Base-by-base conservation (phyloP, 2,329 filamentous ascomycete species). In the Ilyonectria sp. region DNA sequence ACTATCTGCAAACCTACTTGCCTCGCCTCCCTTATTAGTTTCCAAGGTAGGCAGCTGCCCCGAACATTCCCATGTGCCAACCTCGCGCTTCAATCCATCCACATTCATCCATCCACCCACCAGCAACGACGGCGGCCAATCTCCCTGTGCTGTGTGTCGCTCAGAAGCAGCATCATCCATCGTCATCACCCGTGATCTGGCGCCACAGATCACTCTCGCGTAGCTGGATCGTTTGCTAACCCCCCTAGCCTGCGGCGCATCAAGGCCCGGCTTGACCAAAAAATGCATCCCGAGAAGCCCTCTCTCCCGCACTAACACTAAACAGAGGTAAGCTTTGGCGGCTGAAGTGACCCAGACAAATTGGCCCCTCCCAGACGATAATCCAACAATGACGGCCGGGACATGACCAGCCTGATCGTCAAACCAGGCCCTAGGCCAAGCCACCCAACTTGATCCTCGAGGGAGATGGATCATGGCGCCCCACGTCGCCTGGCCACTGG, bases 291-390 rank as follows among this genome's bases (percentile, higher is more conserved):
- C 55, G 55, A 50, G 11, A 60, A 46, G 33, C 35, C 23, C 33
- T 47, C 43, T 44, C 55, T 57, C 61, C 35, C 60, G n/a, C 60
- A 52, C 60, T 61, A 65, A 60, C 58, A 68, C 66, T 31, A 68
- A 62, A 64, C 31, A 37, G 62, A 62, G 60, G 62, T 55, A 68
- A 65, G 62, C 61, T 68, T 62, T 58, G 57, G 66, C 66, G 66
- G 62, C 62, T 62, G 62, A 65, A 65, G 56, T 52, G 56, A 68
- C 57, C 47, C 50, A 49, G 58, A 65, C 57, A 57, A 68, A 50
- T 55, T 60, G 19, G 33, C 43, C 54, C 47, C 46, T 55, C 57
- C 62, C 46, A 26, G 29, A 47, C 49, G 49, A 46, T 49, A 58
- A 56, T 43, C 55, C 40, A n/a, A 50, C 47, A 37, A 60, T 53